These are phyloP conservation scores for Microcyclospora tardicrescens DNA, from an alignment of 2,329 filamentous ascomycete species.

Conservation along the genomic window DNA sequence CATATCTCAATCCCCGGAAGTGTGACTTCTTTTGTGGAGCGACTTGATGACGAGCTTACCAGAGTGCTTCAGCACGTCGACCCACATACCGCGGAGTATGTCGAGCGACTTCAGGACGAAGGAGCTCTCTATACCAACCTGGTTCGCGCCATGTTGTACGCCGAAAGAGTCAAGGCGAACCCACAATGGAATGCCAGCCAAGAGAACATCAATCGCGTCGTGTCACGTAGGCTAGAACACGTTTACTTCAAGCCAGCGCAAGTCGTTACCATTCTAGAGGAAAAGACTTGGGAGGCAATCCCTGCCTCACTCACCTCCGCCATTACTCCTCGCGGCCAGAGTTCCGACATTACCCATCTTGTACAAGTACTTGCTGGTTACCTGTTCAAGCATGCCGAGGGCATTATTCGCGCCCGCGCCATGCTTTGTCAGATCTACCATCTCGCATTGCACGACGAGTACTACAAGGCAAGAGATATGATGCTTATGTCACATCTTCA, in stretches of 20 bases:
- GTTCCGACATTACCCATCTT: conserved; percentile 57
- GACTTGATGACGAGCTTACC: conserved; percentile 92
- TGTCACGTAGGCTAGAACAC: conserved; percentile 91
- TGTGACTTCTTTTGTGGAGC: conserved; percentile 85
- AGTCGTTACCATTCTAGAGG: conserved; percentile 86
- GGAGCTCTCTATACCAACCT: conserved; percentile 82
- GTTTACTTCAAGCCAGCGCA: conserved; percentile 98
- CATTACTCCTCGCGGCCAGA: conserved; percentile 61
- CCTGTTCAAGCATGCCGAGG: conserved; percentile 86
- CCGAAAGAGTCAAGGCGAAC: conserved; percentile 65
- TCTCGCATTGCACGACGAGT: conserved; percentile 90
- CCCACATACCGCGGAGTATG: conserved; percentile 96
- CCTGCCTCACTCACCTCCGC: conserved; percentile 57
- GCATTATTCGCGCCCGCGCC: conserved; percentile 86
- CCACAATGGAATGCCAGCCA: conserved; percentile 60
- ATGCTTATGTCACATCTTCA: conserved; percentile 99
- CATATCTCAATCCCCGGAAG: conserved; percentile 79
- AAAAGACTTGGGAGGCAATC: conserved; percentile 80
- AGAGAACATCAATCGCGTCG: conserved; percentile 79
- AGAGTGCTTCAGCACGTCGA: conserved; percentile 96
- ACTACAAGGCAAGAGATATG: conserved; percentile 96
- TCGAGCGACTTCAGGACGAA: conserved; percentile 87
- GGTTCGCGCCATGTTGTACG: conserved; percentile 76
- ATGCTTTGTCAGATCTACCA: conserved; percentile 99
- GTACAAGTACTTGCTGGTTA: conserved; percentile 87